A percentile compares a stretch with the other conserved stretches of the same genome.
These are phyloP conservation scores for Lasiodiplodia theobromae DNA, from an alignment of 2,329 filamentous ascomycete species.

Conservation along the genomic window DNA sequence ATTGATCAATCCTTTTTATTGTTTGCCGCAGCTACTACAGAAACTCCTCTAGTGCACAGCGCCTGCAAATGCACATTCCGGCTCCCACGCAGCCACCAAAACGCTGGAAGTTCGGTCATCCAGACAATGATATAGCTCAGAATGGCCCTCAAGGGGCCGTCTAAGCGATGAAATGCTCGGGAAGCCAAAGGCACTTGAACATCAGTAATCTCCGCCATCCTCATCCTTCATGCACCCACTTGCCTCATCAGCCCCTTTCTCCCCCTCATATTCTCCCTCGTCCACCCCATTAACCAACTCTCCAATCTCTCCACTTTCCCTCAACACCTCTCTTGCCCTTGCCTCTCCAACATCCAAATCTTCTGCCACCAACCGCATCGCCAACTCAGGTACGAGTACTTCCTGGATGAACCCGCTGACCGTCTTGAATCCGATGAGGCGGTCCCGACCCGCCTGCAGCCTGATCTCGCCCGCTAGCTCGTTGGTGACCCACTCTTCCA, in stretches of 20 bases:
- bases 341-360: slow-evolving; percentile 60
- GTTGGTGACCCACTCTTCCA: slow-evolving; percentile 61
- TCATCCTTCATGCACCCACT: neutral
- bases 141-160: no score
- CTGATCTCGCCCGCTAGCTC: slow-evolving; percentile 40
- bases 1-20: no score
- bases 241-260: neutral
- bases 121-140: no score
- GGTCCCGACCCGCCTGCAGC: slow-evolving; percentile 35
- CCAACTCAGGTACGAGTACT: slow-evolving; percentile 75
- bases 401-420: slow-evolving; percentile 47
- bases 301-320: slow-evolving; percentile 72
- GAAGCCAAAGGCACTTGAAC: no score
- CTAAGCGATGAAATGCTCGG: no score
- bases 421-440: slow-evolving; percentile 39
- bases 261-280: slow-evolving; percentile 53
- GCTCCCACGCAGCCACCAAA: no score
- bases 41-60: no score
- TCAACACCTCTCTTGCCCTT: slow-evolving; percentile 63
- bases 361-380: slow-evolving; percentile 63
- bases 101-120: no score
- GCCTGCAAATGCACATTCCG: no score
- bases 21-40: no score
- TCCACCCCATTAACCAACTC: slow-evolving; percentile 71
- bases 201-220: neutral